Evolutionary conservation across 306 rosid genomes (phyloP).

Genomic region (Malus sylvestris): DNA sequence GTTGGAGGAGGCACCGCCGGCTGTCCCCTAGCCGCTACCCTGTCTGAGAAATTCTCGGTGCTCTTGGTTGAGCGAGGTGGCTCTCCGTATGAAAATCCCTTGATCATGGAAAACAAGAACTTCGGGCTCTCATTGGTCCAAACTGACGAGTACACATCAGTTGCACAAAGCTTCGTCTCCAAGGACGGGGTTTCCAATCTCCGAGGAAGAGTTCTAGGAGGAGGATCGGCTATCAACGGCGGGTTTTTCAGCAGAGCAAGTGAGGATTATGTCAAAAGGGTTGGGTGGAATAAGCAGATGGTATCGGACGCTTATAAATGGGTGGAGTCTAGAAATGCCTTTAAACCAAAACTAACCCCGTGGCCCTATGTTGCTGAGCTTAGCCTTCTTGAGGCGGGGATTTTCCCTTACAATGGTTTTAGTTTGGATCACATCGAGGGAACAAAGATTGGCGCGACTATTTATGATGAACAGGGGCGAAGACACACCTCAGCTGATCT

Average conservation of each 20-base stretch:
- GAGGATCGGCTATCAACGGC: constrained; percentile 67
- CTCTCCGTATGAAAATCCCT: constrained; percentile 56
- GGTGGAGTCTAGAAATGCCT: constrained; percentile 65
- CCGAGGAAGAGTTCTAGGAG: constrained; percentile 78
- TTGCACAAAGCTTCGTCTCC: constrained; percentile 61
- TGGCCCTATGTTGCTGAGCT: constrained; percentile 62
- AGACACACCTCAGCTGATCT: constrained; percentile 65
- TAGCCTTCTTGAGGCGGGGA: constrained; percentile 65
- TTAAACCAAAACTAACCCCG: constrained; percentile 41
- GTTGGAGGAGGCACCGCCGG: constrained; percentile 78
- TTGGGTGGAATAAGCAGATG: constrained; percentile 46
- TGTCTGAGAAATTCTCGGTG: constrained; percentile 53
- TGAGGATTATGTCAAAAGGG: constrained; percentile 37
- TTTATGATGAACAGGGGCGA: constrained; percentile 46
- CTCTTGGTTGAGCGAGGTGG: constrained; percentile 61
- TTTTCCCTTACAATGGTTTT: constrained; percentile 63
- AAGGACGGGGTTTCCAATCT: constrained; percentile 49
- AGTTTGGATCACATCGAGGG: constrained; percentile 63
- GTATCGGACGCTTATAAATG: constrained; percentile 43
- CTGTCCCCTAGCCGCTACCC: constrained; percentile 65
- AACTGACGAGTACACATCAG: constrained; percentile 39
- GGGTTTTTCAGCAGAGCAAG: constrained; percentile 74
- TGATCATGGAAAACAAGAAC: constrained; percentile 39
- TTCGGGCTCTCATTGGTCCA: constrained; percentile 46
- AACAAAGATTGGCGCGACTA: constrained; percentile 61